Conservation (phyloP, 176 grass and related monocot species). For the Hordeum vulgare region DNA sequence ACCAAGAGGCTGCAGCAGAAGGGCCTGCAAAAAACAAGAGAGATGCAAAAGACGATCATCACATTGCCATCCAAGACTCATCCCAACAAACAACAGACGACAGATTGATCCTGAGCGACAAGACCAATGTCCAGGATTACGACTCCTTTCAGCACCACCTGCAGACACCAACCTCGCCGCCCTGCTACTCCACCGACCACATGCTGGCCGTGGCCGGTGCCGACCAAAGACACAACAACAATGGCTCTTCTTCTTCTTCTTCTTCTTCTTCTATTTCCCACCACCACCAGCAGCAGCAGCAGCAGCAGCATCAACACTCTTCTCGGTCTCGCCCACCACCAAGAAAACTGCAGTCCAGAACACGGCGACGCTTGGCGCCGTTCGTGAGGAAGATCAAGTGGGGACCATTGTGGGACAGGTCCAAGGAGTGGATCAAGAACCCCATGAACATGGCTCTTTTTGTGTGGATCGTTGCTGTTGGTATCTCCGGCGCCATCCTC, state of each 20-base stretch:
- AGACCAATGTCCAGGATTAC: background rate
- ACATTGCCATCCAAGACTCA: background rate
- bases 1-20: no score
- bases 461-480: conserved; percentile 48
- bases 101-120: background rate
- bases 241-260: background rate
- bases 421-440: conserved; percentile 60
- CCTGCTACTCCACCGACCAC: conserved; percentile 5
- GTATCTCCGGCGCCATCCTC: conserved; percentile 62
- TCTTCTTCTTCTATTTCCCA: background rate
- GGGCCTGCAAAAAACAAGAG: background rate
- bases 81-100: conserved; percentile 16
- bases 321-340: no score
- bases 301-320: background rate
- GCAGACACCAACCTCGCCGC: background rate
- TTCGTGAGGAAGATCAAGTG: conserved; percentile 65
- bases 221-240: background rate
- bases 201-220: conserved; percentile 12
- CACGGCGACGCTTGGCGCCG: background rate
- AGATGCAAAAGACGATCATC: background rate
- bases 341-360: no score
- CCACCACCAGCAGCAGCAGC: background rate
- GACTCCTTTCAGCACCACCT: background rate
- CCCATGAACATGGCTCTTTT: conserved; percentile 67
- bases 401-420: conserved; percentile 33